phyloP scores from a whole-genome alignment of 805 yeast species.

The Candida chilensis region DNA sequence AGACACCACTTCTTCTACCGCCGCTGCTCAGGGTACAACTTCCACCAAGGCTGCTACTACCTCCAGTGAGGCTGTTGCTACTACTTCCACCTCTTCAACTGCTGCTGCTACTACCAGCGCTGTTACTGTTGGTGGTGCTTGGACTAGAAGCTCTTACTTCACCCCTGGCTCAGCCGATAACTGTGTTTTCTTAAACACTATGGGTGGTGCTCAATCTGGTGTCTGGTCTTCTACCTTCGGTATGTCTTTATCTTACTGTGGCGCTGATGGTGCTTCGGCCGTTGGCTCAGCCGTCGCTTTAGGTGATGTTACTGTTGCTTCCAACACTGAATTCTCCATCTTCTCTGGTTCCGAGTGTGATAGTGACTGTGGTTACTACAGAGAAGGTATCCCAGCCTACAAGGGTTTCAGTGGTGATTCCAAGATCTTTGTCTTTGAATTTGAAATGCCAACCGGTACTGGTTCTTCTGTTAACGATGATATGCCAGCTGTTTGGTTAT shows the following conservation, averaged over 20 bases:
- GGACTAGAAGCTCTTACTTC: constrained; percentile 68
- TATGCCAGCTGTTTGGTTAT: constrained; percentile 98
- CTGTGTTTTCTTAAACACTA: constrained; percentile 75
- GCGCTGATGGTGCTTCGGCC: constrained; percentile 66
- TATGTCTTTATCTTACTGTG: constrained; percentile 82
- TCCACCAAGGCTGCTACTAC: constrained; percentile 8
- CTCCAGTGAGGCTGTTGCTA: constrained; percentile 10
- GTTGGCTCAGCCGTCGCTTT: constrained; percentile 64
- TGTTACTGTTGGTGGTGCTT: constrained; percentile 38
- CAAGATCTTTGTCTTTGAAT: constrained; percentile 90
- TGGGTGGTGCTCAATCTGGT: constrained; percentile 84
- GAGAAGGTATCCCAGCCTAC: constrained; percentile 83
- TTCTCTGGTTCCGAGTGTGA: constrained; percentile 65
- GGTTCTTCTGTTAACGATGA: constrained; percentile 58
- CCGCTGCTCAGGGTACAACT: constrained; percentile 6
- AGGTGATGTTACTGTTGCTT: constrained; percentile 55
- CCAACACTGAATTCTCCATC: constrained; percentile 75
- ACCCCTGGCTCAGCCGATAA: constrained; percentile 64
- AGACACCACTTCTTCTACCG: constrained; percentile 9
- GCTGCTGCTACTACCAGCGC: constrained; percentile 27
- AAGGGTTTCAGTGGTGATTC: constrained; percentile 83
- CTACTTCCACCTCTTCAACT: constrained; percentile 24
- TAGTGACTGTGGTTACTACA: constrained; percentile 75
- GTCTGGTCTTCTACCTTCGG: constrained; percentile 82
- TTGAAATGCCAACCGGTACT: constrained; percentile 78